Conservation (phyloP, 1,284 basidiomycete genomes). For the Somion occarium region DNA sequence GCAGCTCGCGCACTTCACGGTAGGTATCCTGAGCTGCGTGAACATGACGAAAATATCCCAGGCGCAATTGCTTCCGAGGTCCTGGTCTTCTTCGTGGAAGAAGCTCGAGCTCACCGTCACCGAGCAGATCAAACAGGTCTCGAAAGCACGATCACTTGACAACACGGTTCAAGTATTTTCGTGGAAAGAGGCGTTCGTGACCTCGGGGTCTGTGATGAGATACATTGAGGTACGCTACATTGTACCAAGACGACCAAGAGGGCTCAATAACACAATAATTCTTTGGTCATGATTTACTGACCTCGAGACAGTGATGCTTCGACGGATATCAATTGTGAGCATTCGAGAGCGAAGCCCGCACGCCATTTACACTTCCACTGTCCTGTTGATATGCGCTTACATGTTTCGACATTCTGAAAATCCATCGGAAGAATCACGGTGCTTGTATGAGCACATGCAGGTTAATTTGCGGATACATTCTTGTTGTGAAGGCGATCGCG, state of each 20-base stretch:
- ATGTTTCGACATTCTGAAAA: too few species aligned
- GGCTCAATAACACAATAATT: too few species aligned
- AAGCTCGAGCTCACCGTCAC: background rate
- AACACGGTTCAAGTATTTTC: too few species aligned
- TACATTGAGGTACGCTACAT: too few species aligned
- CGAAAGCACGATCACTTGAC: constrained; percentile 2
- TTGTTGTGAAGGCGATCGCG: too few species aligned
- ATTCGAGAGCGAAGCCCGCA: too few species aligned
- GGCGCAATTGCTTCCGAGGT: background rate
- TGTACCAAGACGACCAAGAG: too few species aligned
- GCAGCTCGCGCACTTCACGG: background rate
- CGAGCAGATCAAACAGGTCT: background rate
- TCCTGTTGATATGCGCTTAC: background rate
- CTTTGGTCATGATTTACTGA: too few species aligned
- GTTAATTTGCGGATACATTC: too few species aligned
- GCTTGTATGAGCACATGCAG: background rate
- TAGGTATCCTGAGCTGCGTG: background rate
- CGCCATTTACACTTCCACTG: too few species aligned
- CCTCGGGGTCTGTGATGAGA: background rate
- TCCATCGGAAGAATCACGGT: background rate
- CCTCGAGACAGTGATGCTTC: too few species aligned
- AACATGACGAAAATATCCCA: background rate
- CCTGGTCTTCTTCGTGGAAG: background rate
- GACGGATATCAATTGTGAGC: too few species aligned
- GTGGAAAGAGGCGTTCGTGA: background rate